These are phyloP conservation scores for Raphanus sativus DNA, from an alignment of 345 rosid species.

Conservation along the genomic window DNA sequence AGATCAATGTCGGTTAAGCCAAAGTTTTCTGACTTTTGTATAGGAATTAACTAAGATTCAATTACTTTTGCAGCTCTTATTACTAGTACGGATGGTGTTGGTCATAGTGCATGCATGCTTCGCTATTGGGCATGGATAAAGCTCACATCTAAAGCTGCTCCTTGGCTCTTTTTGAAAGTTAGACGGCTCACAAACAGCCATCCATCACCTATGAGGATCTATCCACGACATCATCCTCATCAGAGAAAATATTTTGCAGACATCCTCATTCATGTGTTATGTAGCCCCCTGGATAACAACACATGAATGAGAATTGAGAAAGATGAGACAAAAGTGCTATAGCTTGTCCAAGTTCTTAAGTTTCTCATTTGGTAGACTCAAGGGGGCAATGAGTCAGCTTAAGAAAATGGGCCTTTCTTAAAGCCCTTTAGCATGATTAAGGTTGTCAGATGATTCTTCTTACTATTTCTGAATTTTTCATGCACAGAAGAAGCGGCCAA, in stretches of 20 bases:
- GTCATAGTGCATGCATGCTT: not conserved
- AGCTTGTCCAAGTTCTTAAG: too few relatives aligned
- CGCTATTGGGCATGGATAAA: not conserved
- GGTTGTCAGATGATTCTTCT: not conserved
- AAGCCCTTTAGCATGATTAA: not conserved
- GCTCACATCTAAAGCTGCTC: not conserved
- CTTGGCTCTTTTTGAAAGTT: not conserved
- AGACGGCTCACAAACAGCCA: not conserved
- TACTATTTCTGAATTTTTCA: not conserved
- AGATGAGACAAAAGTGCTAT: too few relatives aligned
- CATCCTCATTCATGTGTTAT: too few relatives aligned
- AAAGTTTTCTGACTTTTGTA: not conserved
- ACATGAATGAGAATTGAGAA: too few relatives aligned
- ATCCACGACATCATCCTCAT: not conserved
- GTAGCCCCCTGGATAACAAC: too few relatives aligned
- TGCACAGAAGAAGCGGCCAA: constrained; percentile 22
- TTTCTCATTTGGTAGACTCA: too few relatives aligned
- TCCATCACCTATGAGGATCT: not conserved
- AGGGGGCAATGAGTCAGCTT: too few relatives aligned
- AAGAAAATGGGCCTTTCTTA: not conserved
- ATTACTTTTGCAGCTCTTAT: not conserved
- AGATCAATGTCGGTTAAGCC: not conserved
- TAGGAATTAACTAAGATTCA: not conserved
- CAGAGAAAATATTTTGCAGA: not conserved
- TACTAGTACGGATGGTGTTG: not conserved